These are phyloP conservation scores for Cystobasidiopsis lactophilus DNA, from an alignment of 768 basidiomycete genomes.

Conservation along the genomic window DNA sequence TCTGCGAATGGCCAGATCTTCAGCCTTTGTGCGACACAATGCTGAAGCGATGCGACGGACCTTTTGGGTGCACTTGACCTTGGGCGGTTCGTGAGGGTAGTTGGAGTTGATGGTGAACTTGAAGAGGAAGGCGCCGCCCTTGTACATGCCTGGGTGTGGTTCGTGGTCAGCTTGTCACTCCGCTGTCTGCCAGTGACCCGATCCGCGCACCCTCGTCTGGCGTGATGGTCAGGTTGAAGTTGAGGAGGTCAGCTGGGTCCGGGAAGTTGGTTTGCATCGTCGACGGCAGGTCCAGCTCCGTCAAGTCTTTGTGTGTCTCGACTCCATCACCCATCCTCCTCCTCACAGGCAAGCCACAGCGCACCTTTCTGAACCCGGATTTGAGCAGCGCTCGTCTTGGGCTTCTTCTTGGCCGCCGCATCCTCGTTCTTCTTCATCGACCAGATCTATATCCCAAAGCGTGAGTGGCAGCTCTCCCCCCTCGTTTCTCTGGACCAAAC, in stretches of 20 bases:
- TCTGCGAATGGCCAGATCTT: slow-evolving; percentile 32
- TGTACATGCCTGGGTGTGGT: slow-evolving; percentile 66
- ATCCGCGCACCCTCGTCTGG: slow-evolving; percentile 69
- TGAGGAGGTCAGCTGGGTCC: slow-evolving; percentile 79
- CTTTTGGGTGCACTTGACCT: slow-evolving; percentile 89
- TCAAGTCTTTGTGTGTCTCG: slow-evolving; percentile 45
- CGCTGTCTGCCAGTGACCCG: background rate
- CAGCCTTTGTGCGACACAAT: background rate
- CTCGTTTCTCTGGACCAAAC: no score
- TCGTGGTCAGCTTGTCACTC: background rate
- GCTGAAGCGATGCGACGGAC: slow-evolving; percentile 31
- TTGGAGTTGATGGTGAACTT: slow-evolving; percentile 91
- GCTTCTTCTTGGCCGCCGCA: slow-evolving; percentile 88
- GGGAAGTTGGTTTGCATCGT: slow-evolving; percentile 94
- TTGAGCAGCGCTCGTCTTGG: slow-evolving; percentile 94
- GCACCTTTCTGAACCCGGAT: slow-evolving; percentile 98
- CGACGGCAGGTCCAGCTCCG: slow-evolving; percentile 80
- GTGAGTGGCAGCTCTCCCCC: no score
- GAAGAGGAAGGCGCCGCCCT: slow-evolving; percentile 78
- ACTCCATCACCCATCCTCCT: background rate
- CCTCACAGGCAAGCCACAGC: slow-evolving; percentile 9
- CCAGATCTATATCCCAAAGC: slow-evolving; percentile 85
- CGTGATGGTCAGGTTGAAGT: slow-evolving; percentile 82
- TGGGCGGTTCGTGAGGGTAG: slow-evolving; percentile 97
- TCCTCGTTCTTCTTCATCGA: slow-evolving; percentile 99